Evolutionary conservation across 192 early-diverging fungal species (phyloP).

Genomic region (Rhizophagus clarus): DNA sequence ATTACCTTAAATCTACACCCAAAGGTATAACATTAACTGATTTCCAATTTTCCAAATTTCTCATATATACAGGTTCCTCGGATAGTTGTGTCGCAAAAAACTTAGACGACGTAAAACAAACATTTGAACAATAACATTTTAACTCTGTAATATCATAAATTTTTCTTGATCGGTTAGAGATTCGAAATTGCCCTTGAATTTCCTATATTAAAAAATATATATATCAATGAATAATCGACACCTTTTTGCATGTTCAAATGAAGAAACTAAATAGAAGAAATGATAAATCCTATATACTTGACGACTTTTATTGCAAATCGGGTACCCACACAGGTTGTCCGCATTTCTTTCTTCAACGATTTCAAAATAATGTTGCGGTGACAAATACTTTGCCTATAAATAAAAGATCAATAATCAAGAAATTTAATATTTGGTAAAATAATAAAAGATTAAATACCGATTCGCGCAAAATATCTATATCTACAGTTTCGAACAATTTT

Average conservation of each 20-base stretch:
- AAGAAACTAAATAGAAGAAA: background rate
- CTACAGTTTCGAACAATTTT: slow-evolving; percentile 49
- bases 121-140: slow-evolving; percentile 66
- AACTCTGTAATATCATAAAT: slow-evolving; percentile 77
- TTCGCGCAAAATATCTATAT: slow-evolving; percentile 39
- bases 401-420: background rate
- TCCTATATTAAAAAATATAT: slow-evolving; percentile 36
- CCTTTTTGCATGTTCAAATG: background rate
- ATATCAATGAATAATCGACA: background rate
- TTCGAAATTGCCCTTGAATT: slow-evolving; percentile 61
- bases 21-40: slow-evolving; percentile 32
- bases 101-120: slow-evolving; percentile 72
- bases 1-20: slow-evolving; percentile 41
- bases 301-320: slow-evolving; percentile 64
- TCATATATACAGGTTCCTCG: slow-evolving; percentile 75
- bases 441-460: slow-evolving; percentile 36
- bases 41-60: slow-evolving; percentile 40
- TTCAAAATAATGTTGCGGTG: slow-evolving; percentile 66
- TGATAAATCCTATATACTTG: slow-evolving; percentile 38
- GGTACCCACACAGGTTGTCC: slow-evolving; percentile 77
- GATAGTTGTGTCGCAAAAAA: slow-evolving; percentile 73
- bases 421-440: background rate
- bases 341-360: slow-evolving; percentile 74
- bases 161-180: slow-evolving; percentile 71
- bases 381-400: slow-evolving; percentile 61